Conservation (phyloP, 495 filamentous ascomycete genomes). For the Aspergillus wentii region DNA sequence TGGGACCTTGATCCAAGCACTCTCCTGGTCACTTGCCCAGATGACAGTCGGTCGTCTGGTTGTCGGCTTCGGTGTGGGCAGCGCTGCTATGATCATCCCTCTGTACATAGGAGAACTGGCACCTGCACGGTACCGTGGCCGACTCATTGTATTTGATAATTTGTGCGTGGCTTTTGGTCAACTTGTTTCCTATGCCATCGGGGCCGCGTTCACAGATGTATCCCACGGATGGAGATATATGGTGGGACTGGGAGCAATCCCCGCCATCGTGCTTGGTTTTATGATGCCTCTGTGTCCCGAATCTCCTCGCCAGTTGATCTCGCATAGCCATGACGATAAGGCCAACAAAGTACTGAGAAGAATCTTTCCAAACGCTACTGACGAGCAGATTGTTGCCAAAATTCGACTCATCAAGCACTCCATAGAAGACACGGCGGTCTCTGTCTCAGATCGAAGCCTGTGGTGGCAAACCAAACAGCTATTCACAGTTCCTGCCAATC, state of each 20-base stretch:
- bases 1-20: slow-evolving; percentile 39
- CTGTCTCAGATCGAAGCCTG: slow-evolving; percentile 14
- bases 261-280: slow-evolving; percentile 35
- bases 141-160: slow-evolving; percentile 50
- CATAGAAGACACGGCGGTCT: slow-evolving; percentile 23
- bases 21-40: slow-evolving; percentile 38
- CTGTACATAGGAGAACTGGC: slow-evolving; percentile 43
- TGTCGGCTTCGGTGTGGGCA: slow-evolving; percentile 47
- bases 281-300: slow-evolving; percentile 45
- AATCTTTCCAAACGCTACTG: slow-evolving; percentile 33
- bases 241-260: slow-evolving; percentile 41
- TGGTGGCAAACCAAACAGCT: slow-evolving; percentile 39
- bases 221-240: slow-evolving; percentile 45
- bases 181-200: slow-evolving; percentile 45
- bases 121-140: slow-evolving; percentile 44
- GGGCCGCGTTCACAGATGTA: slow-evolving; percentile 44
- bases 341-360: slow-evolving; percentile 26
- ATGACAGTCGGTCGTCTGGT: slow-evolving; percentile 48
- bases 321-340: slow-evolving; percentile 33
- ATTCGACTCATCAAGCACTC: slow-evolving; percentile 29
- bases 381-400: slow-evolving; percentile 33
- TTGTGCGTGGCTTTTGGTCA: slow-evolving; percentile 50
- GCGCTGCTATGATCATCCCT: slow-evolving; percentile 43
- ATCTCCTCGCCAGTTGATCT: slow-evolving; percentile 45
- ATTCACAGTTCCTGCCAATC: slow-evolving; percentile 34